These are phyloP conservation scores for Yarrowia sp. DNA, from an alignment of 805 yeast genomes.

Conservation along the genomic window DNA sequence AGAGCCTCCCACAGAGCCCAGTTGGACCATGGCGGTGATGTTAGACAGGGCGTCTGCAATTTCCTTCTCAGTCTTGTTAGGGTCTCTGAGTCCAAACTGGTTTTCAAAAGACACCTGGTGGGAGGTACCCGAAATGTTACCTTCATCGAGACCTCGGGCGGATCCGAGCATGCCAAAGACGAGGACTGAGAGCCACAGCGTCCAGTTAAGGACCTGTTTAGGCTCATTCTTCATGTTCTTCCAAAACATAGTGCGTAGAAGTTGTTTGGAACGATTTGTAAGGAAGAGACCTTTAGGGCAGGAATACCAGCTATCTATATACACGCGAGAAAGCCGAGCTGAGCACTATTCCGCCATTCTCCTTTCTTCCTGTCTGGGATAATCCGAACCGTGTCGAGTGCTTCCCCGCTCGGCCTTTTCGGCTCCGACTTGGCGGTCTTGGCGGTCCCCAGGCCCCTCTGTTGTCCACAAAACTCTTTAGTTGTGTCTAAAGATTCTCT, in stretches of 20 bases:
- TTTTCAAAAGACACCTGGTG: conserved; percentile 51
- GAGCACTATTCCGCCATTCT: not conserved
- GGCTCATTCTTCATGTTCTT: conserved; percentile 37
- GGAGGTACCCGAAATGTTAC: conserved; percentile 58
- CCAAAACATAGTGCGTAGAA: conserved; percentile 9
- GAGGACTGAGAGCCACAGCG: conserved; percentile 56
- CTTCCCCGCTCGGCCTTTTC: conserved; percentile 30
- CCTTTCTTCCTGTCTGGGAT: conserved; percentile 12
- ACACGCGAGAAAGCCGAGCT: not conserved
- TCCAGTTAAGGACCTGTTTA: conserved; percentile 49
- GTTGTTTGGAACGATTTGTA: not conserved
- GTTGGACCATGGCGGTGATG: conserved; percentile 65
- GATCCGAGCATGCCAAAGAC: conserved; percentile 64
- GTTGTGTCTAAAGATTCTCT: conserved; percentile 16
- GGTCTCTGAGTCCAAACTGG: conserved; percentile 56
- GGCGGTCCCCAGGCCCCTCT: not conserved
- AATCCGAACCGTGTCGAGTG: not conserved
- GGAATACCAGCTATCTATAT: conserved; percentile 16
- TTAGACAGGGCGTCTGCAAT: conserved; percentile 59
- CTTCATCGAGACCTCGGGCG: conserved; percentile 67
- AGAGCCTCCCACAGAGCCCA: conserved; percentile 64
- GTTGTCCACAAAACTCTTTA: conserved; percentile 2
- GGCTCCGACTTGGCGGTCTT: conserved; percentile 36
- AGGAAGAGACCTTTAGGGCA: not conserved
- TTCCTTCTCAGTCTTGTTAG: conserved; percentile 48